Evolutionary conservation across 306 rosid species (phyloP), one percentile per base, ranked within the genome.

Genomic region (Medicago ruthenica): DNA sequence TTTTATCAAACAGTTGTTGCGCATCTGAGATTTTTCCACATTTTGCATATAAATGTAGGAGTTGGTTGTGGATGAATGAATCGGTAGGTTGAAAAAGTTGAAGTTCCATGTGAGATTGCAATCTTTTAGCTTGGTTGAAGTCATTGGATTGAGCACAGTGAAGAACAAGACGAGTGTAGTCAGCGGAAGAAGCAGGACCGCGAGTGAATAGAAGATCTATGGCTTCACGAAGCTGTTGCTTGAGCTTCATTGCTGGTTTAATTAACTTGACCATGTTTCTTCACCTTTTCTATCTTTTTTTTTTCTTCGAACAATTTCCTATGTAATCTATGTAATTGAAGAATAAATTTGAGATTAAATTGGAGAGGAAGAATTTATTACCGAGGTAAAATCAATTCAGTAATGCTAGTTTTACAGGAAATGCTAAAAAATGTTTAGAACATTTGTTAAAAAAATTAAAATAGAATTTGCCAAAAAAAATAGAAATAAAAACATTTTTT

Each of bases 21-120:
- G 88, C 91, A 57, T 87, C 73, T 12, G 73, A 67, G 80, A 87
- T 71, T 71, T 80, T 85, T 21, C 94, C 90, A 34, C 40, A 76
- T 76, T 86, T 86, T 1, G 86, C 90, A 48, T 84, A 86, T 69
- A 86, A 73, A 57, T 84, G 87, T 66, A 86, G 87, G 63, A 89
- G 83, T 65, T 87, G 87, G 59, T 88, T 91, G 5, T 87, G 90
- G 75, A 91, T 27, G 57, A 91, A 88, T 37, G 91, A 67, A 55
- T 82, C 83, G 7, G 60, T 16, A 51, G 93, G 87, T 74, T 82
- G 87, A 65, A 90, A 87, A 53, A 83, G 83, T 86, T 88, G 77
- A 76, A 64, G 77, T 12, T 86, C 89, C 90, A 90, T 90, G 86
- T 88, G 93, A 57, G 88, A 85, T 55, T 88, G 88, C 76, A 88